A percentile compares a stretch with the other conserved stretches of the same genome.
These are phyloP conservation scores for Buxus sempervirens DNA, from an alignment of 164 flowering plant species.

Conservation along the genomic window DNA sequence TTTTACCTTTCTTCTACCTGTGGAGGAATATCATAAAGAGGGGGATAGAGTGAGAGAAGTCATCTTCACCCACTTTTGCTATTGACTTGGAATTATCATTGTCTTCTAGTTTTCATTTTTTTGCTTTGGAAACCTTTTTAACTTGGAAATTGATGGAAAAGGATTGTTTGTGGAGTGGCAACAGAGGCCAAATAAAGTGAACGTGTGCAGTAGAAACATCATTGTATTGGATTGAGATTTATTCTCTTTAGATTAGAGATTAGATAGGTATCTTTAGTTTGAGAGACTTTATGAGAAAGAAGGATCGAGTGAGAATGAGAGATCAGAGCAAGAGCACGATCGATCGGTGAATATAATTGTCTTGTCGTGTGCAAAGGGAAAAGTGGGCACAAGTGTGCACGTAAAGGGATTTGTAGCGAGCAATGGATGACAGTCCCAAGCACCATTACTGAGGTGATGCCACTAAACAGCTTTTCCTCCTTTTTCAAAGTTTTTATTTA, in stretches of 20 bases:
- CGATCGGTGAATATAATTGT: conserved; percentile 28
- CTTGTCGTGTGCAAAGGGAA: conserved; percentile 39
- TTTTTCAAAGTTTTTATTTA: no score
- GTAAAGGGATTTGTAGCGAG: conserved; percentile 25
- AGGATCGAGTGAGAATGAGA: conserved; percentile 15
- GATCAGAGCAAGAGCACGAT: conserved; percentile 19
- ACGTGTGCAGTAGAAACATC: conserved; percentile 23
- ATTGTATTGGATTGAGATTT: conserved; percentile 33
- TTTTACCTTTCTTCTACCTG: no score
- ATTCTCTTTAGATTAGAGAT: conserved; percentile 20
- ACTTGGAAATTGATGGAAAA: conserved; percentile 44
- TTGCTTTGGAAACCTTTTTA: conserved; percentile 35
- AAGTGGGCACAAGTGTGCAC: conserved; percentile 44
- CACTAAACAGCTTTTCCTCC: conserved; percentile 13
- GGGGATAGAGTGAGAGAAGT: conserved; percentile 5
- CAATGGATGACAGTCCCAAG: conserved; percentile 51
- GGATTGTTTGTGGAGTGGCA: conserved; percentile 16
- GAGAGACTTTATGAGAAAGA: neutral
- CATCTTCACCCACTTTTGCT: conserved; percentile 21
- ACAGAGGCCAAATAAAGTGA: conserved; percentile 19
- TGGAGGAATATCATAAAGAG: no score
- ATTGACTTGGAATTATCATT: conserved; percentile 22
- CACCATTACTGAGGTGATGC: conserved; percentile 33
- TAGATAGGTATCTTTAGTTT: conserved; percentile 16
- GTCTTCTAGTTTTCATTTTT: conserved; percentile 14